Base-by-base conservation (phyloP, 2,329 filamentous ascomycete species). In the Fusarium longipes region DNA sequence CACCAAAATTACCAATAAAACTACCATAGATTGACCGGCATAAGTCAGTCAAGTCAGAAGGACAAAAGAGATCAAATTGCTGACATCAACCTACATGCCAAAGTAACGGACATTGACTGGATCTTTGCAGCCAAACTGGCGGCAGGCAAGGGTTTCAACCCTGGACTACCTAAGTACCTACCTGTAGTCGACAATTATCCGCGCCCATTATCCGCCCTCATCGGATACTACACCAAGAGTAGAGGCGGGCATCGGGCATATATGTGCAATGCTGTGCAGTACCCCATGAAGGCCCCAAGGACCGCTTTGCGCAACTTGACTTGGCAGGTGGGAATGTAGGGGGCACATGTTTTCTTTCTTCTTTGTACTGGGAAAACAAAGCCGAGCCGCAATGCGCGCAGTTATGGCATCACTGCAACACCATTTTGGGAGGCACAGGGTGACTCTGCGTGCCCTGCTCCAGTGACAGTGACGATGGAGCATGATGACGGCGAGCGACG, bases 351-450 rank as follows among this genome's bases (percentile, higher is more conserved):
- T n/a, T n/a, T n/a, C n/a, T 49, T 39, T 42, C 20, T 33, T 40
- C 50, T 45, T 40, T 47, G 32, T 61, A 39, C 35, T 32, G 36
- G 45, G 49, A 42, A 55, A 48, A 33, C 45, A 60, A 50, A 62
- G 57, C 63, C 54, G 63, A 67, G 57, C 60, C 35, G 65, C 62
- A 52, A 53, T 49, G 45, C 60, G 63, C 59, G 55, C 61, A 57
- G 59, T 42, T 56, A 72, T 73, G 71, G 70, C 71, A 73, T 73
- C 71, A 73, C 67, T 68, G 56, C 70, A 70, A 70, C 59, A 73
- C 63, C 69, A 71, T 59, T 65, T 64, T 66, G 47, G 53, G 61
- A n/a, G 22, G 39, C 61, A 68, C 67, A 47, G 24, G 49, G 57
- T 62, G 57, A 50, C 29, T 32, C 56, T 55, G 24, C 24, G 22